Evolutionary conservation across 2,329 filamentous ascomycete species (phyloP), one percentile per base, ranked within the genome.

Genomic region (Pseudophaeomoniella oleicola): DNA sequence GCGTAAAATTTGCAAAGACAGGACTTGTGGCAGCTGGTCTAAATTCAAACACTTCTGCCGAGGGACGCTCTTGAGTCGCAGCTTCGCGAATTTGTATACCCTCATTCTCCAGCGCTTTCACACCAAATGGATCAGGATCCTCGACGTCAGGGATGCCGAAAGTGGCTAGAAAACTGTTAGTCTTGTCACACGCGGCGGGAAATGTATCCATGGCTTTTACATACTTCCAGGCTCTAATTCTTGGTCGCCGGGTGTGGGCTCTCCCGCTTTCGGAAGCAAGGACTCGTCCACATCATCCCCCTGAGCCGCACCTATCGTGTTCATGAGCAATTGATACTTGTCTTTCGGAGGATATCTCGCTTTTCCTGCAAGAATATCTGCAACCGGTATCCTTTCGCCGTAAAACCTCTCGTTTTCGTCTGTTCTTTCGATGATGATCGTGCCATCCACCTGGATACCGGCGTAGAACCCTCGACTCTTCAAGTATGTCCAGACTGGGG

Each of bases 81-180:
- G 87, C 87, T 60, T 94, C 87, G 36, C 82, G 74, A 45, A 96
- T 90, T 48, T 88, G 83, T 38, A 94, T 64, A 2, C 88, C 88
- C 42, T 86, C 82, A 63, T 85, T 79, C 53, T 94, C 85, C n/a
- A 96, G 62, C 5, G 88, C 87, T 44, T 87, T 71, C 16, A 94
- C 81, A 16, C 88, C 88, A 51, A 83, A 96, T 0, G 88, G 88
- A 54, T 96, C 88, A 0, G 87, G 86, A 48, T 96, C 88, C 37
- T 86, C 75, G 3, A 65, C 60, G 43, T 79, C 76, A 1, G 85
- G 86, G 12, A 94, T 66, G 2, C 87, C 87, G 59, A 94, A 94
- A 2, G 63, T 61, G 18, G 67, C 58, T 39, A 18, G 11, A 35
- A 30, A 14, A 12, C 15, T 36, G 19, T 30, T 30, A 36, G 34